Evolutionary conservation across 495 filamentous ascomycete species (phyloP).

Genomic region (Annulohypoxylon bovei): DNA sequence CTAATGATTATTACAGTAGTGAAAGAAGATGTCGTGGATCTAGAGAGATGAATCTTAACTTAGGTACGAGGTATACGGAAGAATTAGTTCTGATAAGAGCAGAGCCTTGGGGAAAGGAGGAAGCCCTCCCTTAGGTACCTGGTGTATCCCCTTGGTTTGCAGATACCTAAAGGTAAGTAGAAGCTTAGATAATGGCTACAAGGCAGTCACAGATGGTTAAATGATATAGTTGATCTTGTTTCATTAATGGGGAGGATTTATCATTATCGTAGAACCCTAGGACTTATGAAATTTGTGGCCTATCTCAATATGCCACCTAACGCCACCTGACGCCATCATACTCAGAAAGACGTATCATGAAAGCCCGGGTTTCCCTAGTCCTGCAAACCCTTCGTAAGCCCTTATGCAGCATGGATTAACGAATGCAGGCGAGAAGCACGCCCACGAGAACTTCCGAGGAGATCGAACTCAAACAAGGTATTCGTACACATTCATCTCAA

Average conservation of each 20-base stretch:
- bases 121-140: neutral
- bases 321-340: conserved; percentile 14
- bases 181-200: neutral
- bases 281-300: conserved; percentile 14
- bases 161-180: neutral
- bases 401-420: conserved; percentile 23
- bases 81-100: neutral
- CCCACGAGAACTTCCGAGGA: neutral
- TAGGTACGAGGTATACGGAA: conserved; percentile 10
- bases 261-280: conserved; percentile 35
- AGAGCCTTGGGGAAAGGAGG: neutral
- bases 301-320: neutral
- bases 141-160: neutral
- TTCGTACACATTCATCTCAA: conserved; percentile 12
- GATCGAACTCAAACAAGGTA: neutral
- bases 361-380: conserved; percentile 5
- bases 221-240: neutral
- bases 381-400: conserved; percentile 16
- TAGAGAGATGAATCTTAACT: neutral
- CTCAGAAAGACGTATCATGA: neutral
- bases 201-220: neutral
- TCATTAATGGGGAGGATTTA: neutral
- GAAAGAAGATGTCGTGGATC: neutral
- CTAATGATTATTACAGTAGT: neutral
- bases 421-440: neutral